Evolutionary conservation across 345 rosid genomes (phyloP), one percentile per base, ranked within the genome.

Genomic region (Gossypium stocksii): DNA sequence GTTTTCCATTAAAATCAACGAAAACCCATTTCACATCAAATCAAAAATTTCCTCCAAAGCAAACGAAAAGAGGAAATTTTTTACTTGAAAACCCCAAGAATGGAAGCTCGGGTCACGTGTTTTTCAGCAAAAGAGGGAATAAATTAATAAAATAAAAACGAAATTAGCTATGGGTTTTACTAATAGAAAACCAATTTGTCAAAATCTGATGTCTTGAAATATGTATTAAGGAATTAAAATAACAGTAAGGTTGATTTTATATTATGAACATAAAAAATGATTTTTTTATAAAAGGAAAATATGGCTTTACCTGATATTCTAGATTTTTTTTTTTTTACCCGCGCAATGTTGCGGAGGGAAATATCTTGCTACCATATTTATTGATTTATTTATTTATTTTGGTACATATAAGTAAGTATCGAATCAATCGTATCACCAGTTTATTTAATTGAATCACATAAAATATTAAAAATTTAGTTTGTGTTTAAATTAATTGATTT

Each of bases 11-110:
- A 63, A 67, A 76, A 72, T 71, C 76, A 16, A 56, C 19, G 41
- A 68, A 81, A 80, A 38, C 84, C 81, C 84, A 75, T 75, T 58
- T 76, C 78, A 19, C 51, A 41, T 66, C 72, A 79, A 74, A 66
- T 75, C 44, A 15, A 73, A 27, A 72, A 68, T 67, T 46, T 60
- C 64, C 64, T 59, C 72, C 20, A 19, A 66, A 59, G 25, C 8
- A 69, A 69, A 9, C 16, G 43, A 13, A 76, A 10, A 8, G 70
- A 34, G 43, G 43, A 23, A 75, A 41, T 9, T 56, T 66, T 53
- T 59, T 5, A 75, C 59, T 74, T 12, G 65, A 66, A 54, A 54
- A 23, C 45, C 59, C 41, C 8, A 48, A 65, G 72, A 41, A 34
- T 34, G 41, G 41, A n/a, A 45, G 49, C 51, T 46, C 53, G 3